Evolutionary conservation across 176 grass and related monocot genomes (phyloP).

Genomic region (Zoysia japonica): DNA sequence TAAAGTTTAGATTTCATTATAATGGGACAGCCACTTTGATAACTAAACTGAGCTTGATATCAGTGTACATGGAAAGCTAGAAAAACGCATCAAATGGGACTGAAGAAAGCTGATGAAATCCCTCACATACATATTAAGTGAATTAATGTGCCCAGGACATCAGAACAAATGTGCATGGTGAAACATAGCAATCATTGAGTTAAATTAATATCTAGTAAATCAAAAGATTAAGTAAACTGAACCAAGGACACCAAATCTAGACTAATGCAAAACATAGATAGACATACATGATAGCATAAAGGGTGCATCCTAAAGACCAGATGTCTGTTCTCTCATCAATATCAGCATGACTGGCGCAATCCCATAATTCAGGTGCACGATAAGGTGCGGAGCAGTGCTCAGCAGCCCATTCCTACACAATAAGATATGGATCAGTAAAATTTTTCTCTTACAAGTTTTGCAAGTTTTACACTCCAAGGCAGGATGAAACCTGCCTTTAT

Average conservation of each 20-base stretch:
- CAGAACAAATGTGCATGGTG: background rate
- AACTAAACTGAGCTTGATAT: conserved; percentile 5
- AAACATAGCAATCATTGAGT: conserved; percentile 10
- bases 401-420: conserved; percentile 78
- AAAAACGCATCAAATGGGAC: background rate
- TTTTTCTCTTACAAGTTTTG: conserved; percentile 18
- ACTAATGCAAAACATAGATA: background rate
- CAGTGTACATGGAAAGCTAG: background rate
- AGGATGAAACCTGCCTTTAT: conserved; percentile 7
- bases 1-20: background rate
- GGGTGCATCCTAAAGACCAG: conserved; percentile 84
- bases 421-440: conserved; percentile 10
- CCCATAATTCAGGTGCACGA: conserved; percentile 85
- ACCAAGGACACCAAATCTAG: background rate
- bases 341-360: conserved; percentile 61
- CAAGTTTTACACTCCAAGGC: background rate
- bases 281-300: conserved; percentile 82
- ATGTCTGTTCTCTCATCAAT: conserved; percentile 88
- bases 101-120: background rate
- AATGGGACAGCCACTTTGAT: background rate
- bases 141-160: background rate
- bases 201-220: background rate
- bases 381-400: conserved; percentile 71
- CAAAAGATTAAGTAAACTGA: conserved; percentile 9
- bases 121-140: background rate